Evolutionary conservation across 2,329 filamentous ascomycete species (phyloP).

Genomic region (Periglandula ipomoeae): DNA sequence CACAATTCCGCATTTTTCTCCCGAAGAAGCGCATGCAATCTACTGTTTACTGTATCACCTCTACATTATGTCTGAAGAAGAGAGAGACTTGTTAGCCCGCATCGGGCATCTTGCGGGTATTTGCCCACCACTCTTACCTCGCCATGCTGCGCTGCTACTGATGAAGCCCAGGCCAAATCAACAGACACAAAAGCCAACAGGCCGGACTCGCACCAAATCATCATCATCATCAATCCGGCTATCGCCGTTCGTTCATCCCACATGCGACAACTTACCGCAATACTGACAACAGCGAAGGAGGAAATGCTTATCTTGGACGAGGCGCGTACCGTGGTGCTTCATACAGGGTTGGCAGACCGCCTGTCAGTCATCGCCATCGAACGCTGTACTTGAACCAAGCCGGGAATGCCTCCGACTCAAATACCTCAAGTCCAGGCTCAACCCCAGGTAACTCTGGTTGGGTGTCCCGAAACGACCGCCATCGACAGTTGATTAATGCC

Average conservation of each 20-base stretch:
- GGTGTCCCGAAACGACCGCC: slow-evolving; percentile 65
- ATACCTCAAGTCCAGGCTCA: slow-evolving; percentile 27
- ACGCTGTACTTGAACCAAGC: slow-evolving; percentile 55
- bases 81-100: slow-evolving; percentile 43
- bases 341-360: slow-evolving; percentile 26
- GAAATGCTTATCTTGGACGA: slow-evolving; percentile 7
- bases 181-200: slow-evolving; percentile 63
- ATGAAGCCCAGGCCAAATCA: slow-evolving; percentile 58
- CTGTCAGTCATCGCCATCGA: slow-evolving; percentile 33
- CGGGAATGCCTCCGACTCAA: slow-evolving; percentile 25
- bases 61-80: slow-evolving; percentile 40
- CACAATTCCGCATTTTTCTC: no score
- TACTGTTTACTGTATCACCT: no score
- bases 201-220: slow-evolving; percentile 24
- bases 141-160: slow-evolving; percentile 11
- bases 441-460: slow-evolving; percentile 31
- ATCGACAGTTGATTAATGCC: slow-evolving; percentile 76
- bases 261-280: not conserved
- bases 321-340: slow-evolving; percentile 26
- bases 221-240: slow-evolving; percentile 18
- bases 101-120: slow-evolving; percentile 44
- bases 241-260: slow-evolving; percentile 25
- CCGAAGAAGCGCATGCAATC: no score
- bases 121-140: slow-evolving; percentile 10
- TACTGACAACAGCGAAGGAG: slow-evolving; percentile 7